A percentile compares a stretch with the other conserved stretches of the same genome.
Conservation (phyloP, 1,284 basidiomycete genomes). For the Papiliotrema nemorosa region DNA sequence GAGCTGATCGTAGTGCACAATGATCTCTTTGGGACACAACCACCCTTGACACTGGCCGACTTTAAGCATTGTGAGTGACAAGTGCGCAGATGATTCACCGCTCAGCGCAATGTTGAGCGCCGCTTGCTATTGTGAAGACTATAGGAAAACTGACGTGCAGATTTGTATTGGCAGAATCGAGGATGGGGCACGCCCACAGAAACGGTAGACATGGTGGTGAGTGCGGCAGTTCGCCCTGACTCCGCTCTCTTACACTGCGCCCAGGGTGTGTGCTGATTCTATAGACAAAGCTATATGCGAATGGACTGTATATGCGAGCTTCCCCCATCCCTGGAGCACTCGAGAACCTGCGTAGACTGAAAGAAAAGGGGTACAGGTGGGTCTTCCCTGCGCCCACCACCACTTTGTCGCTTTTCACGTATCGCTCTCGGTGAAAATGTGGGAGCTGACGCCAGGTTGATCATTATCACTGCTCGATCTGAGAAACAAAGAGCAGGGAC, state of each 20-base stretch:
- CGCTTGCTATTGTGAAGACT: too few relatives aligned
- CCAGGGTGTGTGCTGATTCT: too few relatives aligned
- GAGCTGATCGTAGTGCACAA: conserved; percentile 60
- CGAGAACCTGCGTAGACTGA: conserved; percentile 59
- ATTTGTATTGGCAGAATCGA: conserved; percentile 60
- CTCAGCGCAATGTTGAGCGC: too few relatives aligned
- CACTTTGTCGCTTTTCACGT: background rate
- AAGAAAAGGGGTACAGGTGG: conserved; percentile 60
- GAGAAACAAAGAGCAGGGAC: conserved; percentile 59
- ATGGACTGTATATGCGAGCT: conserved; percentile 50
- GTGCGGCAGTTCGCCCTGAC: too few relatives aligned
- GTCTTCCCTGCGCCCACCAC: background rate
- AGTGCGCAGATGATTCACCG: background rate
- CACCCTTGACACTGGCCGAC: conserved; percentile 52
- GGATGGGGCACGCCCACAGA: conserved; percentile 65
- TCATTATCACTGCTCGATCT: conserved; percentile 71
- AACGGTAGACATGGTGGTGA: conserved; percentile 42
- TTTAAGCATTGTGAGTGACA: conserved; percentile 62
- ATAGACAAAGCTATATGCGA: conserved; percentile 21
- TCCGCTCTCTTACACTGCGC: background rate
- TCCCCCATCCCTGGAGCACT: conserved; percentile 63
- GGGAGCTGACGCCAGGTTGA: conserved; percentile 23
- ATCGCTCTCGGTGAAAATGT: background rate
- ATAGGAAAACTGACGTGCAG: conserved; percentile 54
- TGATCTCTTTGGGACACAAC: conserved; percentile 57